A percentile compares a stretch with the other conserved stretches of the same genome.
phyloP scores from a whole-genome alignment of 2,329 filamentous ascomycete genomes.

The Karstenula rhodostoma region DNA sequence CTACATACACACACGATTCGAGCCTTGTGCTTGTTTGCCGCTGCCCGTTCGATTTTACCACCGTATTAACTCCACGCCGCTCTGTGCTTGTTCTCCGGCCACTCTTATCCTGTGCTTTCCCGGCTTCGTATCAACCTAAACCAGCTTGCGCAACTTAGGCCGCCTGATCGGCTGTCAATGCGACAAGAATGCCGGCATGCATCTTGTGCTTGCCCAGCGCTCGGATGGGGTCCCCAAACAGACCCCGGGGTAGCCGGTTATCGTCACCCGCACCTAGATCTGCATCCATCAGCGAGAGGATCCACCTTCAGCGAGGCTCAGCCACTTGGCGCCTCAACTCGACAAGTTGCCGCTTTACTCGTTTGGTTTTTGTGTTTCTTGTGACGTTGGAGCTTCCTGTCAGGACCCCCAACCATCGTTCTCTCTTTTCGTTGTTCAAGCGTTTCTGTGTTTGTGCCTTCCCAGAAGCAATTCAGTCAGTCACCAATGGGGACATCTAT shows the following conservation, averaged over 20 bases:
- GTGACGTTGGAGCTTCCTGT: not conserved
- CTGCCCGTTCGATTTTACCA: not conserved
- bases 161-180: not conserved
- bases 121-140: not conserved
- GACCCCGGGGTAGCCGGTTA: slow-evolving; percentile 9
- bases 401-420: not conserved
- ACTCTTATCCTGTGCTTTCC: not conserved
- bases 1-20: not conserved
- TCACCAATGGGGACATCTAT: not conserved
- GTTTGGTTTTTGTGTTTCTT: not conserved
- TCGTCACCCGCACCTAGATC: slow-evolving; percentile 10
- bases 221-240: not conserved
- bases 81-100: not conserved
- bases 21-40: not conserved
- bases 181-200: not conserved
- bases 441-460: not conserved
- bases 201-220: not conserved
- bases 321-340: not conserved
- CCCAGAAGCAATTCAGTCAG: not conserved
- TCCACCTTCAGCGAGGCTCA: not conserved
- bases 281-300: not conserved
- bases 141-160: not conserved
- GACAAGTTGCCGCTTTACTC: not conserved
- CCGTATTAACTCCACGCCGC: not conserved
- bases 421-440: not conserved